Base-by-base conservation (phyloP, 495 filamentous ascomycete genomes). In the Aspergillus baeticus region DNA sequence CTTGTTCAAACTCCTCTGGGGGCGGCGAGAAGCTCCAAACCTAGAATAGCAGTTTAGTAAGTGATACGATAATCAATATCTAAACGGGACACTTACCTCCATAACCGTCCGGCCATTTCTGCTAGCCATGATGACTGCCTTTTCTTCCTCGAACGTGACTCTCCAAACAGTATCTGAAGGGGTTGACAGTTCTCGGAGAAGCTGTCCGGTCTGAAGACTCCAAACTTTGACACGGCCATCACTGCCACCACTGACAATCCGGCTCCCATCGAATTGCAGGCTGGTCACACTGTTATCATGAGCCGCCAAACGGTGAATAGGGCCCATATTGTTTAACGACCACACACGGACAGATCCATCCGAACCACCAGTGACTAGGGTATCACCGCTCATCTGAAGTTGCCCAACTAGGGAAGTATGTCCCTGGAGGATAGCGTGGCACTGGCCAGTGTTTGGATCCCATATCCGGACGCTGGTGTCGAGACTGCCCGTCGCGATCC, bases 241-340 rank as follows among this genome's bases (percentile, higher is more conserved):
- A 63, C 89, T 94, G 17, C 94, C 94, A 55, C 94, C 94, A 61
- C 89, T 94, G 34, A 98, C 95, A 48, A 98, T 92, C 29, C 94
- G 83, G 29, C 85, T 88, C 65, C 96, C 90, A 65, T 98, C 94
- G 64, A 98, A 98, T 68, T 98, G 94, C 48, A 98, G 78, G 66
- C 91, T 96, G 0, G 95, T 98, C 23, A 98, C 94, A 57, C 91
- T 96, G 65, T 98, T 98, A 68, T 98, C 94, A 62, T 98, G 94
- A n/a, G 94, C 94, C 22, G 94, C 94, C 42, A 98, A 79, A 17
- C 94, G 84, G 69, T 98, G 94, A 41, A 98, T 95, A 1, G 94
- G 87, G 34, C 84, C 85, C 78, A 92, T 92, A 63, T 87, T 87
- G 54, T 89, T 84, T 35, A 98, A 77, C 17, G 91, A 96, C 94